Conservation (phyloP, 768 basidiomycete species). For the Rhizopogon vesiculosus region DNA sequence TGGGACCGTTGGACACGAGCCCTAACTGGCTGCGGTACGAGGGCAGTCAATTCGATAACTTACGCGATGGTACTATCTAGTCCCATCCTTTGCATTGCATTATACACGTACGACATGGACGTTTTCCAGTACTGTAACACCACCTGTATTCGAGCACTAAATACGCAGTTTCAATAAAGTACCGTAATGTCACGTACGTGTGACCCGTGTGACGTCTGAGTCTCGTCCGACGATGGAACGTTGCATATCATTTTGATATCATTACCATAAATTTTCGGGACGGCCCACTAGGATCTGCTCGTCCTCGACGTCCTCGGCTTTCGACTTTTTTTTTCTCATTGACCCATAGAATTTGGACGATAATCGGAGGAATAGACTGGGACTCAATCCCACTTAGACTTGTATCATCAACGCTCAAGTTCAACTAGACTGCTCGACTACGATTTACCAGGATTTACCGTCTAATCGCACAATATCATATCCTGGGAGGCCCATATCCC, state of each 20-base stretch:
- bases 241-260: background rate
- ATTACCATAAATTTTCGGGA: background rate
- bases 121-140: no score
- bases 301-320: background rate
- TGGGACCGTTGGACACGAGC: conserved; percentile 66
- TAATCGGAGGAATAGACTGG: background rate
- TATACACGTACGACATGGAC: no score
- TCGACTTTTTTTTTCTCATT: background rate
- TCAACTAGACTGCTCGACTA: background rate
- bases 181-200: background rate
- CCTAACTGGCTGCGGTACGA: conserved; percentile 84
- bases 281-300: background rate
- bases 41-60: conserved; percentile 73
- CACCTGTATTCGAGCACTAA: no score
- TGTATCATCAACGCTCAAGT: conserved; percentile 12
- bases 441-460: background rate
- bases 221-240: background rate
- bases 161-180: no score
- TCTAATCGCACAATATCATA: background rate
- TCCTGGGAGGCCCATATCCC: conserved; percentile 4
- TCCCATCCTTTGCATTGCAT: background rate
- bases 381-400: conserved; percentile 2
- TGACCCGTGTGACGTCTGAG: background rate
- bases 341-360: background rate
- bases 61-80: conserved; percentile 59